Base-by-base conservation (phyloP, 768 basidiomycete genomes). In the Pulveroboletus sp. region DNA sequence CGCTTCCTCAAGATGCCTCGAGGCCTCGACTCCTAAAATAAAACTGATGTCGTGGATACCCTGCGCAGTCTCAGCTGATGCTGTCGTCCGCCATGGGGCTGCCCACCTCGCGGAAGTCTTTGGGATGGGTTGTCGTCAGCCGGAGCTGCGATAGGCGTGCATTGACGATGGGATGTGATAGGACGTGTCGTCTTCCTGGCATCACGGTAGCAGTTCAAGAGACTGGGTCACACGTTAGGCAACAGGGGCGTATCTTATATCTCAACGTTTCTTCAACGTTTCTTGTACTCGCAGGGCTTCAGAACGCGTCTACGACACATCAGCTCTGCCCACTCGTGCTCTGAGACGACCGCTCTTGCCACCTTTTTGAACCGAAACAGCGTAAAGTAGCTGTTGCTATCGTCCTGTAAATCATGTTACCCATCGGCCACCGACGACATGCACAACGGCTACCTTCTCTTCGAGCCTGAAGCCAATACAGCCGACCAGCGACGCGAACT, bases 261-360 rank as follows among this genome's bases (percentile, higher is more conserved):
- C n/a, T n/a, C n/a, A n/a, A n/a, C n/a, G n/a, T n/a, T n/a, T n/a
- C n/a, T 8, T 78, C 69, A 95, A 62, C 93, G 76, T 58, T 87
- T 77, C 66, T 95, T 96, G 67, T 96, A 96, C 71, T 95, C 89
- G 68, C 93, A 96, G 32, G 93, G 83, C 67, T 90, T 91, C 50
- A 96, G 73, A 33, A 89, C 59, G 48, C 66, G 61, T 14, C 81
- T 79, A 58, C 74, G 77, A 8, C 72, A 69, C 59, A 79, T 43
- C 21, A 91, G 56, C 38, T 71, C 72, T 10, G 59, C 62, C 84
- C 86, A 93, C 51, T 85, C 80, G 56, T 79, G 73, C 42, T 81
- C 75, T 35, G 68, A 70, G 62, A 75, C 80, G 21, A 64, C 57
- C 43, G 67, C 66, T 35, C 76, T 73, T 14, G 75, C 57, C 6